Conservation (phyloP, 192 early-diverging fungal genomes). For the Backusella morwellensis region DNA sequence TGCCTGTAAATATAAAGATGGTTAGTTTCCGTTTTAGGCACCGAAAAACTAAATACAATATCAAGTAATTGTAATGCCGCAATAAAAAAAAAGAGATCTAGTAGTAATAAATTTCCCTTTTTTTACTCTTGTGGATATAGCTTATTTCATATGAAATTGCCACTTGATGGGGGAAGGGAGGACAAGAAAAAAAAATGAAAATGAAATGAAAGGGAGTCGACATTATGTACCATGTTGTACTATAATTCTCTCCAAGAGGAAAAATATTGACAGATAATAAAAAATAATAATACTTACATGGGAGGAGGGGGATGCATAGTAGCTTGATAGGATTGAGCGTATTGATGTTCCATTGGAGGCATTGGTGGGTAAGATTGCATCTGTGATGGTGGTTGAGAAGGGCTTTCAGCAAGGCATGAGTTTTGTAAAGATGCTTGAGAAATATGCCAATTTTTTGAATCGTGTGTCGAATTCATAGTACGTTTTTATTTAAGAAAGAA, state of each 20-base stretch:
- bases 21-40: conserved; percentile 18
- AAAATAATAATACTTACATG: conserved; percentile 15
- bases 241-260: not conserved
- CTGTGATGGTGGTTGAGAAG: conserved; percentile 10
- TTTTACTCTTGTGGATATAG: not conserved
- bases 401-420: conserved; percentile 13
- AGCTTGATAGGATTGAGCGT: conserved; percentile 13
- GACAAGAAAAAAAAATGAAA: not conserved
- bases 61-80: conserved; percentile 5
- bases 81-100: not conserved
- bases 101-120: not conserved
- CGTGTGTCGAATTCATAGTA: conserved; percentile 25
- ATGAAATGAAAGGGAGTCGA: not conserved
- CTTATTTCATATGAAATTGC: conserved; percentile 15
- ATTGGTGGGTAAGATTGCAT: conserved; percentile 18
- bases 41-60: conserved; percentile 5
- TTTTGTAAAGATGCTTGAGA: conserved; percentile 11
- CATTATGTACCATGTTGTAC: conserved; percentile 13
- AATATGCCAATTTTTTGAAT: conserved; percentile 20
- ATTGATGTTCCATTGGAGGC: conserved; percentile 22
- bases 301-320: conserved; percentile 18
- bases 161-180: not conserved
- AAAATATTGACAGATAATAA: conserved; percentile 1
- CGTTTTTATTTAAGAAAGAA: not conserved
- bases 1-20: conserved; percentile 9